Base-by-base conservation (phyloP, 352 stramenopile genomes). In the Phytophthora melonis region DNA sequence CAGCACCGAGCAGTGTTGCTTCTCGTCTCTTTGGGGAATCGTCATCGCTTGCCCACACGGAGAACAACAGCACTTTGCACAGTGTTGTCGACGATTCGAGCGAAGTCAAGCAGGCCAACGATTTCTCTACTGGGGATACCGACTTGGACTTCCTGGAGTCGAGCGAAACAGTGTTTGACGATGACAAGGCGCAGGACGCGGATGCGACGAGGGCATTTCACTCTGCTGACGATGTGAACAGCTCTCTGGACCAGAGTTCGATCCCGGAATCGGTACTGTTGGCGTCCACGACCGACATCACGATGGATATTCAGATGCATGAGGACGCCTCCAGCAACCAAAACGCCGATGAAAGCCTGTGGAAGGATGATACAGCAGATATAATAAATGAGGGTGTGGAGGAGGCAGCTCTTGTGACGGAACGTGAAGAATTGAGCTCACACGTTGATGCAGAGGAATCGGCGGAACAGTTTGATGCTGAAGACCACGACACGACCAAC, bases 221-320 rank as follows among this genome's bases (percentile, higher is more conserved):
- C 30, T 14, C 8, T 43, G 18, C 23, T 30, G 43, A 18, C 11
- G 27, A 49, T 16, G 9, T n/a, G 7, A 43, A 5, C 25, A 55
- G 3, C 49, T 27, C 18, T 53, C 39, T 61, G 7, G 27, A 50
- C n/a, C 2, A 63, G 5, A 6, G 10, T 39, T 59, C 47, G 5
- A 45, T 23, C 18, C 59, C 34, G 11, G 68, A 79, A 21, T 9
- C 59, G 18, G 45, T 43, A 9, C 27, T 59, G 11, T 58, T 75
- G 36, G 34, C 57, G 11, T 39, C 63, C 5, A 72, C 70, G 10
- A 85, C 74, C n/a, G 82, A 90, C 41, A 84, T 90, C 25, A 88
- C 84, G 0, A 70, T 86, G 59, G 79, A 90, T 50, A 84, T 84
- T 67, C 78, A 88, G 58, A 77, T 72, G 50, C 58, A 74, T 4